Percentiles rank a stretch among this genome's conserved stretches.
Conservation (phyloP, 345 rosid genomes). For the Acer saccharum region DNA sequence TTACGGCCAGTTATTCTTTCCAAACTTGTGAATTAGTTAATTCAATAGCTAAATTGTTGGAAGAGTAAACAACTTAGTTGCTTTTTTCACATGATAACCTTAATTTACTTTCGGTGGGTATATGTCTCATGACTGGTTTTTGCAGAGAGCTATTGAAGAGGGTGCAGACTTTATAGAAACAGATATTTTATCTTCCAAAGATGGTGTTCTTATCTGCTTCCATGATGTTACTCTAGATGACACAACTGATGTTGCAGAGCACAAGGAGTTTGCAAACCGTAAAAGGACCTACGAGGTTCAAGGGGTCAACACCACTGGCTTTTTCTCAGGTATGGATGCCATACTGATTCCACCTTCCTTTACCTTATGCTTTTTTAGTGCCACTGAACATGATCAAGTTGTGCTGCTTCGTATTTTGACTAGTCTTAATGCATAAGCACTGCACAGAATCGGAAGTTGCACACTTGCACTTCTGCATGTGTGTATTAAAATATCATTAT, state of each 20-base stretch:
- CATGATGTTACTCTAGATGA: slow-evolving; percentile 82
- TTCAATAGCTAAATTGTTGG: not conserved
- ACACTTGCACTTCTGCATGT: not conserved
- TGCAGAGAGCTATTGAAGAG: slow-evolving; percentile 92
- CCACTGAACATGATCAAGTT: slow-evolving; percentile 10
- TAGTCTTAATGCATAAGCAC: not conserved
- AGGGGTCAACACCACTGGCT: slow-evolving; percentile 74
- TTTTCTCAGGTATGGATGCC: slow-evolving; percentile 63
- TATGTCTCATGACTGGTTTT: slow-evolving; percentile 12
- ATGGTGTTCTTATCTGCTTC: slow-evolving; percentile 79
- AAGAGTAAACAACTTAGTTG: not conserved
- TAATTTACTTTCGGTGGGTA: not conserved
- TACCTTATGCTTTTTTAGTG: not conserved
- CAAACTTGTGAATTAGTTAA: not conserved
- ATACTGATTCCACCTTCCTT: not conserved
- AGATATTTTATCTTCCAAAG: slow-evolving; percentile 77
- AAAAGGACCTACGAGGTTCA: slow-evolving; percentile 82
- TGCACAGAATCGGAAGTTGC: not conserved
- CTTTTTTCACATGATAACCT: slow-evolving; percentile 1
- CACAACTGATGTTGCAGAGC: slow-evolving; percentile 69
- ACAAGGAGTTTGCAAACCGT: slow-evolving; percentile 81
- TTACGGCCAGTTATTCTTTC: not conserved
- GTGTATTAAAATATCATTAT: not conserved
- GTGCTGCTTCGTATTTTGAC: slow-evolving; percentile 5
- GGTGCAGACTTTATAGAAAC: slow-evolving; percentile 96